Evolutionary conservation across 306 rosid genomes (phyloP), one percentile per base, ranked within the genome.

Genomic region (Trifolium dubium): DNA sequence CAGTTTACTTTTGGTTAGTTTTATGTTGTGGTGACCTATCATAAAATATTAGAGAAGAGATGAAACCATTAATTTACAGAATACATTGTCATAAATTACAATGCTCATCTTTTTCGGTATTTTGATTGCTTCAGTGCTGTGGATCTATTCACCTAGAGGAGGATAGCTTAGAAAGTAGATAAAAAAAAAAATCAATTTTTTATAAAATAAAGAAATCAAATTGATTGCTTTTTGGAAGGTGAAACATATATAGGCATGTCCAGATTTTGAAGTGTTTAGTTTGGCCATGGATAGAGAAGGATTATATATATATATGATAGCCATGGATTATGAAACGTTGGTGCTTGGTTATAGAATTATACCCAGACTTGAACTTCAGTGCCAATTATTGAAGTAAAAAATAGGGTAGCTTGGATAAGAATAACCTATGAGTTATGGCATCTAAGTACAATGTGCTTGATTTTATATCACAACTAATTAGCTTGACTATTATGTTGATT

Each of bases 1-100:
- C 43, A 35, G 8, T 72, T 59, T 58, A 56, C 70, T 66, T 66
- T 53, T 70, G 61, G 67, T 68, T 67, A 69, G 53, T 44, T 82
- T 61, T 30, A 15, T 66, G 55, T 40, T 10, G 65, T 60, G 72
- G 13, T 28, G 67, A 30, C 72, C 29, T 77, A 67, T 69, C 54
- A 41, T 53, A 35, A 67, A 67, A 47, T 35, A 30, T 34, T 62
- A 66, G 77, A 51, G 44, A 43, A 23, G 58, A 43, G 66, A 30
- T 58, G 79, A 60, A 69, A 64, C 37, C 13, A 61, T 17, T 37
- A 61, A 41, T 32, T 41, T n/a, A 30, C 44, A 0, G 34, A 29
- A 75, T 75, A 51, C 19, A 53, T 75, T 64, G 65, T 75, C 62
- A 30, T 31, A 30, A 30, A 59, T 59, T 29, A 32, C 58, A 3